phyloP scores from a whole-genome alignment of 257 asterid genomes.

The Solanum clarkiae region DNA sequence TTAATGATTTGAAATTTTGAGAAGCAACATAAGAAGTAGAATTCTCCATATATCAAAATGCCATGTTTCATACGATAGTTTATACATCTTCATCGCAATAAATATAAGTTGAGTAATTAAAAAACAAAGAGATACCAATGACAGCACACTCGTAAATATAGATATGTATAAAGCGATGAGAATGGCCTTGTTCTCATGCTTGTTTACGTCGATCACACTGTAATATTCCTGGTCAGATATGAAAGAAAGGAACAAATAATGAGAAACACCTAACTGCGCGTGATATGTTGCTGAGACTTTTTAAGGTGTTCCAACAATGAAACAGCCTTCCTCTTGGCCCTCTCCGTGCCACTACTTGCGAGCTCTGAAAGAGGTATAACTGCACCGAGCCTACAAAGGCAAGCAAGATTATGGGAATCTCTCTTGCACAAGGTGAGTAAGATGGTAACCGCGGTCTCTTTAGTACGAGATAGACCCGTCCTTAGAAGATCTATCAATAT shows the following conservation, averaged over 20 bases:
- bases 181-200: slow-evolving; percentile 30
- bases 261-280: background rate
- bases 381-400: slow-evolving; percentile 69
- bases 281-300: slow-evolving; percentile 24
- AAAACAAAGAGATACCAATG: background rate
- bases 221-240: slow-evolving; percentile 17
- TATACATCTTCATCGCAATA: background rate
- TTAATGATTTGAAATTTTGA: no score
- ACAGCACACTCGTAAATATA: slow-evolving; percentile 7
- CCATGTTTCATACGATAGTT: background rate
- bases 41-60: background rate
- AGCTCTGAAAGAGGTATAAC: slow-evolving; percentile 56
- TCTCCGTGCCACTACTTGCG: slow-evolving; percentile 64
- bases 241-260: slow-evolving; percentile 12
- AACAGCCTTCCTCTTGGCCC: slow-evolving; percentile 75
- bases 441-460: slow-evolving; percentile 69
- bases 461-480: slow-evolving; percentile 54
- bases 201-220: slow-evolving; percentile 18
- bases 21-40: background rate
- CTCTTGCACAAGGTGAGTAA: slow-evolving; percentile 75
- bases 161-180: slow-evolving; percentile 24
- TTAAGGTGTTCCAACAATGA: slow-evolving; percentile 65
- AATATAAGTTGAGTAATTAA: background rate
- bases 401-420: slow-evolving; percentile 49
- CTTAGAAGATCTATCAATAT: slow-evolving; percentile 64